Evolutionary conservation across 1,284 basidiomycete genomes (phyloP).

Genomic region (Ustanciosporium gigantosporum): DNA sequence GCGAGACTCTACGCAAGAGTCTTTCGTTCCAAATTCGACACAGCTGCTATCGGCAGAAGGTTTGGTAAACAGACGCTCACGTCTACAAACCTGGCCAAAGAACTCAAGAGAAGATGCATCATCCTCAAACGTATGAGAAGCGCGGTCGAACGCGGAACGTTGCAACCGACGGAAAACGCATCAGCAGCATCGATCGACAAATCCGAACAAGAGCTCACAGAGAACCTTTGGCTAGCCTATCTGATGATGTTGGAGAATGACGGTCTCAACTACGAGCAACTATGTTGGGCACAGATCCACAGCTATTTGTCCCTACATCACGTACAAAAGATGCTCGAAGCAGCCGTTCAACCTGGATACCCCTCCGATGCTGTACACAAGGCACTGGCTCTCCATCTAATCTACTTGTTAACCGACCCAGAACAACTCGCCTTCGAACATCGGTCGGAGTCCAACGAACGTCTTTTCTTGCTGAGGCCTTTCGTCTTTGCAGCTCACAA

Average conservation of each 20-base stretch:
- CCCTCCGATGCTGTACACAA: conserved; percentile 61
- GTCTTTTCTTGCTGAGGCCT: conserved; percentile 65
- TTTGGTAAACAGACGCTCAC: conserved; percentile 37
- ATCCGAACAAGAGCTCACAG: conserved; percentile 21
- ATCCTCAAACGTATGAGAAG: conserved; percentile 45
- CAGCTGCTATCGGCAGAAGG: conserved; percentile 42
- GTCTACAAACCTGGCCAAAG: conserved; percentile 30
- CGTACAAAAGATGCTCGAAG: conserved; percentile 60
- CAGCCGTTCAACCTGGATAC: conserved; percentile 60
- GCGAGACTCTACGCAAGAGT: conserved; percentile 51
- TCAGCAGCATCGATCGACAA: background rate
- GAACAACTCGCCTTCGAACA: conserved; percentile 57
- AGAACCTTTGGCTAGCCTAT: conserved; percentile 54
- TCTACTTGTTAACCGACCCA: conserved; percentile 62
- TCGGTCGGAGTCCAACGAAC: conserved; percentile 63
- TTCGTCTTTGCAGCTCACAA: conserved; percentile 66
- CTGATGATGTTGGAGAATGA: conserved; percentile 55
- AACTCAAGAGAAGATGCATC: conserved; percentile 40
- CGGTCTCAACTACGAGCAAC: conserved; percentile 42
- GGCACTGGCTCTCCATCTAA: conserved; percentile 63
- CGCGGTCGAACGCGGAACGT: conserved; percentile 2
- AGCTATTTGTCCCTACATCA: conserved; percentile 47
- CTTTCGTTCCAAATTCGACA: conserved; percentile 53
- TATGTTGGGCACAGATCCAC: conserved; percentile 44
- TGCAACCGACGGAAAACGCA: background rate